phyloP scores from a whole-genome alignment of 768 basidiomycete genomes.

The Boletus subparvulus region DNA sequence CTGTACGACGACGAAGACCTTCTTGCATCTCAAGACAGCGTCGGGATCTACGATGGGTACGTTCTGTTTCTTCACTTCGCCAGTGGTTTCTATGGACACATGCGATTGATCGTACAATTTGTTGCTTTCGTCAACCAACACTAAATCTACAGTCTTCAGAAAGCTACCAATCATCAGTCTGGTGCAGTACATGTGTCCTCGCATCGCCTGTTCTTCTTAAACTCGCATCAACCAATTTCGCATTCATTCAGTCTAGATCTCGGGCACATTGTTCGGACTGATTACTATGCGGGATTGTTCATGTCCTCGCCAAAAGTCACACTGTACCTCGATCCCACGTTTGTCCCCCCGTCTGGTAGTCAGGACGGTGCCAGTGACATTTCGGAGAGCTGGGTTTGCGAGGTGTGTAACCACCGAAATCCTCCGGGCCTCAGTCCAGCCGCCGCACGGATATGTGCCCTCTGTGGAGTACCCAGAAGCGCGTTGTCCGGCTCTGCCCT shows the following conservation, averaged over 20 bases:
- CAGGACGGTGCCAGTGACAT: slow-evolving; percentile 33
- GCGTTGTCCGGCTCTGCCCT: slow-evolving; percentile 30
- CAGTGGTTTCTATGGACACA: slow-evolving; percentile 15
- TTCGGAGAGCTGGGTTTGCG: slow-evolving; percentile 75
- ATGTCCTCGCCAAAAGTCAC: slow-evolving; percentile 89
- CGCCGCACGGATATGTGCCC: slow-evolving; percentile 64
- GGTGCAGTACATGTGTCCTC: slow-evolving; percentile 74
- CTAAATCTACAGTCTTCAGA: slow-evolving; percentile 63
- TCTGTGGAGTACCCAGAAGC: slow-evolving; percentile 78
- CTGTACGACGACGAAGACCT: slow-evolving; percentile 82
- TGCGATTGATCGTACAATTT: slow-evolving; percentile 16
- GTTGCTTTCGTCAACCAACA: slow-evolving; percentile 28
- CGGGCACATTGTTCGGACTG: slow-evolving; percentile 66
- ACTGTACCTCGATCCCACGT: slow-evolving; percentile 52
- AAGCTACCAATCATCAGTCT: slow-evolving; percentile 74
- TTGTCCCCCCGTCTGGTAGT: slow-evolving; percentile 22
- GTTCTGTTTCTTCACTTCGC: slow-evolving; percentile 26
- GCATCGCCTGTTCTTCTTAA: slow-evolving; percentile 84
- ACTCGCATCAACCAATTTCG: slow-evolving; percentile 44
- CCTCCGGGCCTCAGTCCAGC: slow-evolving; percentile 71
- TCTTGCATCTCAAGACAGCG: slow-evolving; percentile 66
- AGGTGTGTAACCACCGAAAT: slow-evolving; percentile 86
- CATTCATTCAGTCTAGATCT: slow-evolving; percentile 73
- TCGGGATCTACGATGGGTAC: slow-evolving; percentile 93
- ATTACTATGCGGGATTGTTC: slow-evolving; percentile 88